Base-by-base conservation (phyloP, 306 rosid genomes). In the Pyrus pyrifolia region DNA sequence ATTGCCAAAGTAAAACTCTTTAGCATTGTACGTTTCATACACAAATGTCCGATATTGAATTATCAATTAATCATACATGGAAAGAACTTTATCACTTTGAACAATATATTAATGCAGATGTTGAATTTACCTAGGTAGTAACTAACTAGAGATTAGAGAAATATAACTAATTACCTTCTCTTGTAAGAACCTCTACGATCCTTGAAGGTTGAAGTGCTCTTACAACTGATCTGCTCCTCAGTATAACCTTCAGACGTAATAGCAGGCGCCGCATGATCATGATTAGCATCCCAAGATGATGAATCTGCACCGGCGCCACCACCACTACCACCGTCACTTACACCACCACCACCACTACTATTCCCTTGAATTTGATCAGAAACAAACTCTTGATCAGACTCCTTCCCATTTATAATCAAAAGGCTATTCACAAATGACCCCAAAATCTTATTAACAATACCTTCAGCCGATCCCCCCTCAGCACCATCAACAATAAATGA, bases 101-200 rank as follows among this genome's bases (percentile, higher is more conserved):
- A 57, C 55, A 49, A 15, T 15, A 14, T 49, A 8, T 6, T 49
- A 49, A 49, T 15, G 8, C 21, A 49, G 21, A 49, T 15, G 55
- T 49, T 49, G 55, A 57, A 55, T 55, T 7, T n/a, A 10, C 62
- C 27, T n/a, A n/a, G 62, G 21, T 61, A 27, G 11, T 61, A 61
- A 61, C 12, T 27, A 61, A 27, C 22, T n/a, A 19, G 2, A 55
- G 60, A 27, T 10, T n/a, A 19, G 5, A 55, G 60, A 23, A 22
- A 25, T 10, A 6, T 40, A 11, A 8, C 19, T 22, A 15, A 4
- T 4, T 83, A 86, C 97, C 95, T 88, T 85, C 92, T 86, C 72
- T 89, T 91, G 82, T 89, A 81, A 31, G 85, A 81, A 2, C 89
- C 92, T 66, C 93, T 84, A 52, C 85, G 68, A 74, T 88, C 87